phyloP scores from a whole-genome alignment of 768 basidiomycete genomes.

The Xerocomellus intermedius region DNA sequence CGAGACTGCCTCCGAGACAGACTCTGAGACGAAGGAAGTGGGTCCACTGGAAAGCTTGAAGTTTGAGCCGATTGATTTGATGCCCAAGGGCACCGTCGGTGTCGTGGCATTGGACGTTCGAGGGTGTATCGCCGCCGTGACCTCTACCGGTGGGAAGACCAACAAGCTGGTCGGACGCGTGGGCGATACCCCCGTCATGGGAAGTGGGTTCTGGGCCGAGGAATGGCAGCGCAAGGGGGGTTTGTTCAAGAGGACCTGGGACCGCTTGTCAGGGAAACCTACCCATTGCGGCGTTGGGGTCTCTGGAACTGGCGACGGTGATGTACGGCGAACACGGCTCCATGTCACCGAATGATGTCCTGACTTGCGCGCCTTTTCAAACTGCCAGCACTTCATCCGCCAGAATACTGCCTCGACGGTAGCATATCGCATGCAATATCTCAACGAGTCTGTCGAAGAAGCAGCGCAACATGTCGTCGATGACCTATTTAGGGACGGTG shows the following conservation, averaged over 20 bases:
- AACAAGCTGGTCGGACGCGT: slow-evolving; percentile 82
- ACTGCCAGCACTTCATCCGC: slow-evolving; percentile 71
- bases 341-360: slow-evolving; percentile 1
- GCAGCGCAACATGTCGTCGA: slow-evolving; percentile 58
- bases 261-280: slow-evolving; percentile 36
- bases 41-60: slow-evolving; percentile 15
- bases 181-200: slow-evolving; percentile 82
- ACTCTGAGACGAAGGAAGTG: slow-evolving; percentile 20
- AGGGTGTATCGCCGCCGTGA: slow-evolving; percentile 70
- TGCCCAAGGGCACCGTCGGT: slow-evolving; percentile 79
- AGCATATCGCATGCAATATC: slow-evolving; percentile 62
- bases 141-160: slow-evolving; percentile 80
- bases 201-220: slow-evolving; percentile 81
- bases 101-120: slow-evolving; percentile 76
- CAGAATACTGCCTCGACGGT: slow-evolving; percentile 64
- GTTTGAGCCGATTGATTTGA: slow-evolving; percentile 45
- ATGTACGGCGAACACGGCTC: slow-evolving; percentile 45
- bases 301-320: slow-evolving; percentile 85
- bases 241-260: slow-evolving; percentile 38
- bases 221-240: slow-evolving; percentile 54
- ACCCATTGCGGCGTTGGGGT: slow-evolving; percentile 56
- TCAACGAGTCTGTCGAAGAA: slow-evolving; percentile 51
- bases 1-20: slow-evolving; percentile 2
- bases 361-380: not conserved
- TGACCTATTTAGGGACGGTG: slow-evolving; percentile 56